Evolutionary conservation across 1,139 yeast genomes (phyloP).

Genomic region (Yamadazyma songkhlaensis): DNA sequence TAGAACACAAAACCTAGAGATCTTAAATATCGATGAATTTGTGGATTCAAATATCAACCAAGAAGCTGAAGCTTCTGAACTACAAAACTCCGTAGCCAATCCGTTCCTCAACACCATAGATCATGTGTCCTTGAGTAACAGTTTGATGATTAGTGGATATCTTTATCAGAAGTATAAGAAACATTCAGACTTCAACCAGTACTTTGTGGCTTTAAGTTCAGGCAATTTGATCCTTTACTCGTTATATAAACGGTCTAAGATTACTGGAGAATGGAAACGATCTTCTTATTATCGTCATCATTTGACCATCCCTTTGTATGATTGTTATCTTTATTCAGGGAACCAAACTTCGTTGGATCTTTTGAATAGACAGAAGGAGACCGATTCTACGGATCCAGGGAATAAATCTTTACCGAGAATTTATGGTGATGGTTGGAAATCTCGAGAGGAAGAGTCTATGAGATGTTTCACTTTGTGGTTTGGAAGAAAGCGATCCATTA

Average conservation of each 20-base stretch:
- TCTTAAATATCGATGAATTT: conserved; percentile 52
- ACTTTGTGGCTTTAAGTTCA: conserved; percentile 65
- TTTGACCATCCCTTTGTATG: conserved; percentile 57
- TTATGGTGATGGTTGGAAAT: conserved; percentile 81
- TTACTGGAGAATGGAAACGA: conserved; percentile 46
- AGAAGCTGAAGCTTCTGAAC: conserved; percentile 53
- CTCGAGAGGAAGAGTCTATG: conserved; percentile 68
- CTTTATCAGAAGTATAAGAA: conserved; percentile 67
- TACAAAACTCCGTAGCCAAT: conserved; percentile 52
- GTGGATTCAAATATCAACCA: conserved; percentile 57
- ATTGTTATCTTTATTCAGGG: conserved; percentile 78
- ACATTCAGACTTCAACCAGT: conserved; percentile 61
- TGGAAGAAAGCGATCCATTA: conserved; percentile 56
- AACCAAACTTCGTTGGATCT: conserved; percentile 56
- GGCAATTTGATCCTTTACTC: conserved; percentile 59
- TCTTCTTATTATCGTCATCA: conserved; percentile 44
- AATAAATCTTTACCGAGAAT: conserved; percentile 67
- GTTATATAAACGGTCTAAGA: conserved; percentile 43
- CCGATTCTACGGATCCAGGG: conserved; percentile 48
- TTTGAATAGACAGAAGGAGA: conserved; percentile 42
- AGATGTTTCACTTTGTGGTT: conserved; percentile 85
- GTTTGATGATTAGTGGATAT: conserved; percentile 61
- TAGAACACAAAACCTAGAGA: conserved; percentile 45
- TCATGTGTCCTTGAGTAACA: conserved; percentile 54
- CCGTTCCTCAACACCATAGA: conserved; percentile 54